A percentile compares a stretch with the other conserved stretches of the same genome.
Conservation (phyloP, 2,329 filamentous ascomycete genomes). For the Cytospora mali region DNA sequence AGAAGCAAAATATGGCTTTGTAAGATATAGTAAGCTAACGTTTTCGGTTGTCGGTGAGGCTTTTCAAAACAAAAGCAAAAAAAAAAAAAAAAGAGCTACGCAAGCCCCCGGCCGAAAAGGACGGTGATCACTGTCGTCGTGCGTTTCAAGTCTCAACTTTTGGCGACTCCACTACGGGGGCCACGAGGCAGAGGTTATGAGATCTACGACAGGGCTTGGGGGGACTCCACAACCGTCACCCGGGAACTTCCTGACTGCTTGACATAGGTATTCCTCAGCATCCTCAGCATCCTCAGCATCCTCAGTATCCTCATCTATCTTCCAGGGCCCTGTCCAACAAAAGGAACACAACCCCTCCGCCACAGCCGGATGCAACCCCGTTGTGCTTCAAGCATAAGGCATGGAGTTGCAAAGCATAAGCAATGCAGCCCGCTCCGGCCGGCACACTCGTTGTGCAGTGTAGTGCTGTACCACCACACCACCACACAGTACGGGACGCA, state of each 20-base stretch:
- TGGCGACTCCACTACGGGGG: conserved; percentile 8
- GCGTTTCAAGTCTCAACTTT: conserved; percentile 26
- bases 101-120: not conserved
- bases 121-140: conserved; percentile 22
- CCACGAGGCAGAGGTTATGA: not conserved
- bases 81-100: not conserved
- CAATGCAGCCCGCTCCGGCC: too few relatives aligned
- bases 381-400: not conserved
- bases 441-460: too few relatives aligned
- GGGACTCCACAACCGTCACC: not conserved
- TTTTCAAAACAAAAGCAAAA: not conserved
- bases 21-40: not conserved
- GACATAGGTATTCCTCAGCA: not conserved
- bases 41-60: conserved; percentile 13
- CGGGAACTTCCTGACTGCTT: not conserved
- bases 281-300: too few relatives aligned
- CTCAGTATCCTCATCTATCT: too few relatives aligned
- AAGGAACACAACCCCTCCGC: not conserved
- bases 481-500: not conserved
- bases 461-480: too few relatives aligned
- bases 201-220: not conserved
- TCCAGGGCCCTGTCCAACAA: not conserved
- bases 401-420: not conserved
- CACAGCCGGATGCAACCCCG: not conserved
- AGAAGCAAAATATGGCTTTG: not conserved